Evolutionary conservation across 2,329 filamentous ascomycete species (phyloP).

Genomic region (Emmonsia crescens): DNA sequence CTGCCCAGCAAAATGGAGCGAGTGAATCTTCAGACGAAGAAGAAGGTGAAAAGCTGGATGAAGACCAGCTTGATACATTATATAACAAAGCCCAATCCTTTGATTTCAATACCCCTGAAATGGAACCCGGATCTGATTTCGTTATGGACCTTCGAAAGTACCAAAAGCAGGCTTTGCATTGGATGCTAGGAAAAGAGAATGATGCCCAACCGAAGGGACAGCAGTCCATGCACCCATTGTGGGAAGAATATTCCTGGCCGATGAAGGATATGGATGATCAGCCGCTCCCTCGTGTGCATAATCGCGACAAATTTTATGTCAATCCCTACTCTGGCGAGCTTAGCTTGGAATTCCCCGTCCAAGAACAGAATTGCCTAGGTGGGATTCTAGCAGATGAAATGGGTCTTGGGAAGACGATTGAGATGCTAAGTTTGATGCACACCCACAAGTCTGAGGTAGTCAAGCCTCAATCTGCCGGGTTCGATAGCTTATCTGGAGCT

Average conservation of each 20-base stretch:
- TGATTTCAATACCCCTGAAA: slow-evolving; percentile 82
- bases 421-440: slow-evolving; percentile 92
- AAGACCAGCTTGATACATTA: slow-evolving; percentile 85
- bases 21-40: slow-evolving; percentile 55
- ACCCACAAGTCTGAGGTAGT: slow-evolving; percentile 55
- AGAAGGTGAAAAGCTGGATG: slow-evolving; percentile 82
- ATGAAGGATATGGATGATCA: slow-evolving; percentile 76
- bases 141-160: slow-evolving; percentile 77
- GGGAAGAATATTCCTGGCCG: slow-evolving; percentile 94
- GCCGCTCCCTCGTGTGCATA: slow-evolving; percentile 53
- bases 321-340: slow-evolving; percentile 96
- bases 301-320: slow-evolving; percentile 72
- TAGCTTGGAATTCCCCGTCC: slow-evolving; percentile 79
- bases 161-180: slow-evolving; percentile 87
- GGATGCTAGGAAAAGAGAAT: slow-evolving; percentile 93
- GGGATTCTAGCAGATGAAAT: slow-evolving; percentile 93
- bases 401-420: slow-evolving; percentile 96
- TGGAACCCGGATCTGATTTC: slow-evolving; percentile 74
- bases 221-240: slow-evolving; percentile 86
- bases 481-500: neutral
- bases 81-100: slow-evolving; percentile 97
- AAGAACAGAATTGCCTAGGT: slow-evolving; percentile 89
- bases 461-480: neutral
- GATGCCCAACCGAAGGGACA: slow-evolving; percentile 61
- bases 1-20: slow-evolving; percentile 21